Base-by-base conservation (phyloP, 179 eudicot genomes). In the Camellia oleifera region DNA sequence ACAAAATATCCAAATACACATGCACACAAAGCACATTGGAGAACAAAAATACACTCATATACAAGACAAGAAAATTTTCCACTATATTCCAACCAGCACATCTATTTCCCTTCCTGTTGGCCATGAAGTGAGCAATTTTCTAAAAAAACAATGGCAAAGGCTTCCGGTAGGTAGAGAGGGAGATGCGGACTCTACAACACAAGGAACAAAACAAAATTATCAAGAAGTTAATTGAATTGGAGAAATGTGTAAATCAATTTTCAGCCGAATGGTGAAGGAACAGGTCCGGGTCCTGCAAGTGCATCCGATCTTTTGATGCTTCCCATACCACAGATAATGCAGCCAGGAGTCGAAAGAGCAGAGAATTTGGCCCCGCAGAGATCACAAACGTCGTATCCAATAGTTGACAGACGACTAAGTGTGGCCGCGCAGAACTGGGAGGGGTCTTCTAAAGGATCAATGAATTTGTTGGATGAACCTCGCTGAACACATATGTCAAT, bases 261-360 rank as follows among this genome's bases (percentile, higher is more conserved):
- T 91, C 88, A 95, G 84, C 99, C 97, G 80, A 95, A 95, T 58
- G 99, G 99, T 6, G 97, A 86, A 81, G 98, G 85, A 82, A 87
- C 90, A n/a, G 97, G 93, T 2, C 91, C 98, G 17, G 97, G 93
- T 2, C 91, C 98, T 13, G 96, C 86, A 53, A 89, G 84, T 74
- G 98, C 88, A 80, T 95, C 99, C 9, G 99, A 95, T 82, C 98
- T 88, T 79, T 95, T 95, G 83, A 95, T 95, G 89, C 97, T 92
- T 54, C 99, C 99, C 99, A 95, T 94, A 45, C 99, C 98, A 91
- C 99, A 95, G 42, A 95, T 94, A 48, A 95, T 95, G 83, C 99
- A 95, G 50, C 99, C 99, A 26, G 99, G 93, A 54, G 98, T 77
- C 2, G 98, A 89, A 67, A 96, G 87, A 14, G 99, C 99, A 1